Conservation (phyloP, 2,329 filamentous ascomycete genomes). For the Pseudofabraea citricarpa region DNA sequence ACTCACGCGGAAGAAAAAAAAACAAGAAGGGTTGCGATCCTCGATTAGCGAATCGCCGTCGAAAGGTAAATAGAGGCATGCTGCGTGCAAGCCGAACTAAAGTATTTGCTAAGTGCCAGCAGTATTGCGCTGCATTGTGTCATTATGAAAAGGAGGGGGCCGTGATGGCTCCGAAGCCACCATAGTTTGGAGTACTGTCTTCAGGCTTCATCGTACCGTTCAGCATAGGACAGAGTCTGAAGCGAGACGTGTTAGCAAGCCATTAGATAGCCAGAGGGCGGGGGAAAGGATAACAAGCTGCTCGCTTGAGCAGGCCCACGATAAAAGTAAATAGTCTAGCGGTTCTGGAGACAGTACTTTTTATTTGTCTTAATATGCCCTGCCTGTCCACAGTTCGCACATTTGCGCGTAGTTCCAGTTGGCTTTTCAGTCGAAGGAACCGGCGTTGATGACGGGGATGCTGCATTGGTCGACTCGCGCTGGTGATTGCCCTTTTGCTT, state of each 20-base stretch:
- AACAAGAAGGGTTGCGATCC: too few species aligned
- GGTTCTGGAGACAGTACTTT: conserved; percentile 57
- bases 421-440: conserved; percentile 43
- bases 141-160: conserved; percentile 11
- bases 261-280: too few species aligned
- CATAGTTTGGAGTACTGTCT: conserved; percentile 49
- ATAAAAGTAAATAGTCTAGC: not conserved
- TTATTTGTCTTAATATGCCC: conserved; percentile 99
- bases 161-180: conserved; percentile 46
- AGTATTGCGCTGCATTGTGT: too few species aligned
- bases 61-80: too few species aligned
- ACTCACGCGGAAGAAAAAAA: too few species aligned
- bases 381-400: conserved; percentile 93
- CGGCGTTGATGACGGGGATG: conserved; percentile 39
- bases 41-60: too few species aligned
- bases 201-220: conserved; percentile 73
- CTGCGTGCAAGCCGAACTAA: too few species aligned
- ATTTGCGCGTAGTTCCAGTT: conserved; percentile 78
- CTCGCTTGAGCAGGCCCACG: conserved; percentile 7
- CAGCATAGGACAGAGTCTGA: conserved; percentile 76
- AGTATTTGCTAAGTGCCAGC: too few species aligned
- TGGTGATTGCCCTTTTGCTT: conserved; percentile 67
- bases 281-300: conserved; percentile 1
- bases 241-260: conserved; percentile 23
- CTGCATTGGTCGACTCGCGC: conserved; percentile 26